Conservation (phyloP, 2,329 filamentous ascomycete genomes). For the Hymenoscyphus repandus region DNA sequence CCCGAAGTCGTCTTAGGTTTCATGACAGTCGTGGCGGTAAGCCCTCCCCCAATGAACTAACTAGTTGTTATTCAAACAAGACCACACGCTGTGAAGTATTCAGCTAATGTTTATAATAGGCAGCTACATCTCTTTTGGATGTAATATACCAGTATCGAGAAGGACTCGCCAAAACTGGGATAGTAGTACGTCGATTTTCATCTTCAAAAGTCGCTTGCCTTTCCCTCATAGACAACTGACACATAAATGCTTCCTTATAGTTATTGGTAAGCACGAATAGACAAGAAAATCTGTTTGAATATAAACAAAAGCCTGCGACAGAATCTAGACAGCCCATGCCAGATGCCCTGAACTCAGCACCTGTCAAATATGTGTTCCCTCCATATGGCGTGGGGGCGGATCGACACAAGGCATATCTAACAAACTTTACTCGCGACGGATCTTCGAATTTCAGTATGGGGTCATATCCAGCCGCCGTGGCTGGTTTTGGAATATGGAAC, state of each 20-base stretch:
- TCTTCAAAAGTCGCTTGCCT: too few relatives aligned
- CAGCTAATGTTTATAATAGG: constrained; percentile 19
- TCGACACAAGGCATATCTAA: constrained; percentile 42
- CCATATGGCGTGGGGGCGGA: constrained; percentile 40
- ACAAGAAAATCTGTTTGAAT: constrained; percentile 59
- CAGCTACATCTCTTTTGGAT: constrained; percentile 57
- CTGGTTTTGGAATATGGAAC: constrained; percentile 48
- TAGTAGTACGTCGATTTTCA: constrained; percentile 38
- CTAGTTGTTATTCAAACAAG: too few relatives aligned
- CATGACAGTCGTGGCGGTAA: constrained; percentile 66
- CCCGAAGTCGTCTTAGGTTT: constrained; percentile 68
- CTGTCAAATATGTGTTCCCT: constrained; percentile 57
- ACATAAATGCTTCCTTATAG: too few relatives aligned
- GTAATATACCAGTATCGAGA: constrained; percentile 56
- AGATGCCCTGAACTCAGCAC: constrained; percentile 36
- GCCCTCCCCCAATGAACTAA: too few relatives aligned
- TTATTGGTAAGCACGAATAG: constrained; percentile 65
- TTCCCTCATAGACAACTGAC: too few relatives aligned
- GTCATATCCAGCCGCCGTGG: constrained; percentile 57
- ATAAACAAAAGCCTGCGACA: constrained; percentile 41
- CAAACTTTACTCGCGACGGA: constrained; percentile 30
- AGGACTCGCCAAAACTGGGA: constrained; percentile 65
- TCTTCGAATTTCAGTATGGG: constrained; percentile 51
- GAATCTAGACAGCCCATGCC: constrained; percentile 37
- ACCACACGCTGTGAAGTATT: too few relatives aligned